A percentile compares a stretch with the other conserved stretches of the same genome.
These are phyloP conservation scores for Coemansia sp. DNA, from an alignment of 371 early-diverging fungal genomes.

Conservation along the genomic window DNA sequence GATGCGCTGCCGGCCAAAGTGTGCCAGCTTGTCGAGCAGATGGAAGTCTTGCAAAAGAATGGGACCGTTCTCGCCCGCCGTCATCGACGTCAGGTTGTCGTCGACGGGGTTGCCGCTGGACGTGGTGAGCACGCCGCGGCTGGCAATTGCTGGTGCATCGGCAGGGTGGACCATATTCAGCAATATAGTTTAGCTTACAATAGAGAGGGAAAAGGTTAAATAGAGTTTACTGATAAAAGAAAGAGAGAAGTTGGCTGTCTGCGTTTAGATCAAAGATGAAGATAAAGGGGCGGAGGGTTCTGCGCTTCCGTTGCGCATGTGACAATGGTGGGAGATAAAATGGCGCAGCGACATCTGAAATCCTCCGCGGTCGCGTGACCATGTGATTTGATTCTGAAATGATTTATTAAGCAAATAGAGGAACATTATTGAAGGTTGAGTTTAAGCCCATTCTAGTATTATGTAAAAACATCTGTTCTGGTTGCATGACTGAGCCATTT, in stretches of 20 bases:
- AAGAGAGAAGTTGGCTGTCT: background rate
- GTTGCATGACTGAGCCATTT: too few species aligned
- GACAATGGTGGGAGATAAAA: background rate
- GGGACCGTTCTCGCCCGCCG: slow-evolving; percentile 56
- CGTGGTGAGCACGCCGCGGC: slow-evolving; percentile 54
- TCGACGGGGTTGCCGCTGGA: slow-evolving; percentile 63
- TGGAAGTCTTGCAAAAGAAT: slow-evolving; percentile 64
- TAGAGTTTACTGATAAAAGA: background rate
- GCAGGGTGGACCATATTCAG: slow-evolving; percentile 32
- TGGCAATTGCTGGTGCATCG: slow-evolving; percentile 45
- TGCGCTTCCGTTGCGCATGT: background rate
- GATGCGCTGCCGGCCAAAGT: slow-evolving; percentile 77
- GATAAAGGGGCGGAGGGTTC: background rate
- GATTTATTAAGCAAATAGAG: too few species aligned
- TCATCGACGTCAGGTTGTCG: slow-evolving; percentile 58
- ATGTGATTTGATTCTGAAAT: too few species aligned
- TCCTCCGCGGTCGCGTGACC: too few species aligned
- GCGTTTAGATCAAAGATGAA: background rate
- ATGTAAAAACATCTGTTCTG: too few species aligned
- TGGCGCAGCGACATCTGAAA: slow-evolving; percentile 18
- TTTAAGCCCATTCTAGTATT: too few species aligned
- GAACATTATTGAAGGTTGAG: too few species aligned
- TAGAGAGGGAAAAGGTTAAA: background rate
- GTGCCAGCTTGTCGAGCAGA: slow-evolving; percentile 72
- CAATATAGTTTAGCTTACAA: background rate